These are phyloP conservation scores for Podaxis sp. DNA, from an alignment of 768 basidiomycete species.

Conservation along the genomic window DNA sequence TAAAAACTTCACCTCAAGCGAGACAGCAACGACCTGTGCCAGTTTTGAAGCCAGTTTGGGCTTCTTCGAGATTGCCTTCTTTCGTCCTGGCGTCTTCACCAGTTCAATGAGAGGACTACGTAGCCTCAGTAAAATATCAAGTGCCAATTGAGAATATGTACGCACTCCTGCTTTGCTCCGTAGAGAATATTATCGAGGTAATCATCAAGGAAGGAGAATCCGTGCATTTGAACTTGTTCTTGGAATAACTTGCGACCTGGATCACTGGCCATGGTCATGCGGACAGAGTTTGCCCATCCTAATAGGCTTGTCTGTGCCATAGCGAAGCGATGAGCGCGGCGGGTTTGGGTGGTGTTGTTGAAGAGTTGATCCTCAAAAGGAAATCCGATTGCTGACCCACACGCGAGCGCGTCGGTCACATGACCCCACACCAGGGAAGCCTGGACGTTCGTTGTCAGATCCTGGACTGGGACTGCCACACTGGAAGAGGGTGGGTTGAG, in stretches of 20 bases:
- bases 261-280: slow-evolving; percentile 69
- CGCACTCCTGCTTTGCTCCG: slow-evolving; percentile 67
- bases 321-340: background rate
- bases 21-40: slow-evolving; percentile 37
- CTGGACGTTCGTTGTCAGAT: too few species aligned
- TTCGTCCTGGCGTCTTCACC: slow-evolving; percentile 82
- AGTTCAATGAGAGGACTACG: slow-evolving; percentile 72
- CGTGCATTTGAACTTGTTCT: slow-evolving; percentile 72
- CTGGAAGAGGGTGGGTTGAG: too few species aligned
- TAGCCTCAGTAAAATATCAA: background rate
- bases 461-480: too few species aligned
- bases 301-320: slow-evolving; percentile 56
- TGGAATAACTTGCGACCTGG: slow-evolving; percentile 69
- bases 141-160: background rate
- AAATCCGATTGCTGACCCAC: background rate
- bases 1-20: slow-evolving; percentile 42
- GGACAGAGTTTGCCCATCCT: slow-evolving; percentile 68
- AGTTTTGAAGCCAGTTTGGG: slow-evolving; percentile 50
- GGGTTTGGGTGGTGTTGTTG: background rate
- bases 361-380: slow-evolving; percentile 5
- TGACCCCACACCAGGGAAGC: slow-evolving; percentile 18
- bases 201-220: slow-evolving; percentile 77
- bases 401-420: slow-evolving; percentile 25
- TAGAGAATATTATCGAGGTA: slow-evolving; percentile 74
- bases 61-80: slow-evolving; percentile 54